Percentiles rank a stretch among this genome's conserved stretches.
phyloP scores from a whole-genome alignment of 306 rosid genomes.

The Trifolium subterraneum region DNA sequence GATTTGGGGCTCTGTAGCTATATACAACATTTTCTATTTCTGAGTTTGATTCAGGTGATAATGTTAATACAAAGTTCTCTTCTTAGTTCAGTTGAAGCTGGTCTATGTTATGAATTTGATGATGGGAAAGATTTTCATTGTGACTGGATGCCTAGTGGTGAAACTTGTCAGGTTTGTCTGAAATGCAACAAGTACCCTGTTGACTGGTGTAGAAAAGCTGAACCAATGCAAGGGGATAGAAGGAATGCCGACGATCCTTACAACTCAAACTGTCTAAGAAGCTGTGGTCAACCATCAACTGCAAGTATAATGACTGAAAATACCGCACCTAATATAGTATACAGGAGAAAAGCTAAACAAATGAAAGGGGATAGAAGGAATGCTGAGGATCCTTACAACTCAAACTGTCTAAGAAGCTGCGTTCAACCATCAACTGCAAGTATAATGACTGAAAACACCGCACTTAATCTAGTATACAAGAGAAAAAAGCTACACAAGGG shows the following conservation, averaged over 20 bases:
- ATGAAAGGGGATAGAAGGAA: constrained; percentile 51
- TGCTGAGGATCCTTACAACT: constrained; percentile 50
- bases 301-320: constrained; percentile 59
- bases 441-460: constrained; percentile 58
- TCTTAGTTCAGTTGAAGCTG: constrained; percentile 64
- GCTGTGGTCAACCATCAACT: constrained; percentile 58
- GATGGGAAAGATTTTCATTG: constrained; percentile 54
- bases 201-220: constrained; percentile 60
- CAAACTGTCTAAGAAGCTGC: constrained; percentile 48
- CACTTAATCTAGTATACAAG: constrained; percentile 63
- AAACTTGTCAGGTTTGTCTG: constrained; percentile 78
- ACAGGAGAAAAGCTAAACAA: constrained; percentile 62
- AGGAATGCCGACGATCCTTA: constrained; percentile 50
- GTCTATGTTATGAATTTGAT: constrained; percentile 54
- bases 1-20: constrained; percentile 44
- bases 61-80: constrained; percentile 61
- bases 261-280: constrained; percentile 50
- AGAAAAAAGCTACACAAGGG: constrained; percentile 65
- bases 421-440: constrained; percentile 59
- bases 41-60: constrained; percentile 62
- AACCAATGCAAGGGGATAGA: constrained; percentile 50
- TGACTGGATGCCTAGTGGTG: constrained; percentile 65
- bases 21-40: constrained; percentile 27
- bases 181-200: constrained; percentile 53
- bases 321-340: constrained; percentile 56